Evolutionary conservation across 2,329 filamentous ascomycete species (phyloP).

Genomic region (Metarhizium rileyi): DNA sequence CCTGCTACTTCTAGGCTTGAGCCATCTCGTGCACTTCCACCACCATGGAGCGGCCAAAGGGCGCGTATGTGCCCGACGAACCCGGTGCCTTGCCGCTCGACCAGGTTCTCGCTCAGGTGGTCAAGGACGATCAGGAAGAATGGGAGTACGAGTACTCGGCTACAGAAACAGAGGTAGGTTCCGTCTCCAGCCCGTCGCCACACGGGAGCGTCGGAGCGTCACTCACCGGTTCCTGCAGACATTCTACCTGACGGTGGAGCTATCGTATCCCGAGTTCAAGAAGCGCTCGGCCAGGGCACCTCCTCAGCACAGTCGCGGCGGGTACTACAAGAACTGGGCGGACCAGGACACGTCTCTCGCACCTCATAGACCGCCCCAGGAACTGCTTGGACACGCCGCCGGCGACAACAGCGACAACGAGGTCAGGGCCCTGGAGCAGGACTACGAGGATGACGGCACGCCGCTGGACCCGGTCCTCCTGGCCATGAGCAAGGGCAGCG

Average conservation of each 20-base stretch:
- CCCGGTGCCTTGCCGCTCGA: conserved; percentile 20
- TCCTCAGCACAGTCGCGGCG: conserved; percentile 30
- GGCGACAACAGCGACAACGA: conserved; percentile 9
- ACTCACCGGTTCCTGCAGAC: conserved; percentile 31
- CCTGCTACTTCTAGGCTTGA: too few species aligned
- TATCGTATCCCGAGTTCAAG: conserved; percentile 51
- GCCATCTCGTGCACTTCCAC: not conserved
- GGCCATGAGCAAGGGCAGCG: conserved; percentile 6
- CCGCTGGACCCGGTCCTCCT: conserved; percentile 7
- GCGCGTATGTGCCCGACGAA: conserved; percentile 9
- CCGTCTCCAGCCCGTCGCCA: not conserved
- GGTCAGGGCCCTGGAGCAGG: not conserved
- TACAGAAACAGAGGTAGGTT: conserved; percentile 48
- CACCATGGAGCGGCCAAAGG: not conserved
- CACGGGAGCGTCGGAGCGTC: too few species aligned
- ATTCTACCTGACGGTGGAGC: conserved; percentile 54
- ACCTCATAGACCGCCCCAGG: not conserved
- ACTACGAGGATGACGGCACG: conserved; percentile 4
- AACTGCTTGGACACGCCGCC: not conserved
- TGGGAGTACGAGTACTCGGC: conserved; percentile 60
- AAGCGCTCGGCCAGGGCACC: conserved; percentile 31
- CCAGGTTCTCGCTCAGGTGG: conserved; percentile 16
- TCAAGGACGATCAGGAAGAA: conserved; percentile 41
- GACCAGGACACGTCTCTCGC: conserved; percentile 14
- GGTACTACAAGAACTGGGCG: conserved; percentile 36